Percentiles rank a stretch among this genome's conserved stretches.
Evolutionary conservation across 2,329 filamentous ascomycete genomes (phyloP).

Genomic region (Geosmithia morbida): DNA sequence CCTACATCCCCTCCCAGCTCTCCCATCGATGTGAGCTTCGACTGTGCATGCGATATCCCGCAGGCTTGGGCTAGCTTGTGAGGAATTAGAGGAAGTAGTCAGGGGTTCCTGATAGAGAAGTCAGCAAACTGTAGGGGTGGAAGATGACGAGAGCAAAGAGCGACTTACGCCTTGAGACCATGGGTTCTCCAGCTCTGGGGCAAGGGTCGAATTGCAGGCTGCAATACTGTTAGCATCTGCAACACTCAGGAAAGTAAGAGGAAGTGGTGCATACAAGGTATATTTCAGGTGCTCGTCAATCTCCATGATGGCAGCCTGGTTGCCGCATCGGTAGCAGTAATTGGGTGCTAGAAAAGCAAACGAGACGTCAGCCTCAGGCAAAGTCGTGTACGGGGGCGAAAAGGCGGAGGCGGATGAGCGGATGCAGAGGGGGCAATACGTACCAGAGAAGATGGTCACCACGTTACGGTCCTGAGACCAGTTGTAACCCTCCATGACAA

Average conservation of each 20-base stretch:
- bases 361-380: slow-evolving; percentile 4
- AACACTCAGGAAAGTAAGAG: not conserved
- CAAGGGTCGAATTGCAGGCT: slow-evolving; percentile 99
- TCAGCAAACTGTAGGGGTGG: slow-evolving; percentile 7
- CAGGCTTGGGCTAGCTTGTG: slow-evolving; percentile 4
- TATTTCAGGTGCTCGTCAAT: slow-evolving; percentile 99
- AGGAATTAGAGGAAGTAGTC: slow-evolving; percentile 87
- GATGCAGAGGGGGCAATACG: slow-evolving; percentile 10
- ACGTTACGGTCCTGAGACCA: slow-evolving; percentile 98
- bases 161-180: slow-evolving; percentile 79
- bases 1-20: not conserved
- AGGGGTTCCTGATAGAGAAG: slow-evolving; percentile 48
- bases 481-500: slow-evolving; percentile 99
- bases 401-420: not conserved
- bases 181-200: slow-evolving; percentile 91
- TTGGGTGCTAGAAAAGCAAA: slow-evolving; percentile 47
- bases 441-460: slow-evolving; percentile 96
- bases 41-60: not conserved
- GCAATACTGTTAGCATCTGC: slow-evolving; percentile 3
- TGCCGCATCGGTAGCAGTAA: slow-evolving; percentile 98
- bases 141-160: not conserved
- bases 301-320: slow-evolving; percentile 99
- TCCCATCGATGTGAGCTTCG: not conserved
- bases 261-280: slow-evolving; percentile 65
- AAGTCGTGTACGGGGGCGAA: not conserved